Evolutionary conservation across 2,329 filamentous ascomycete genomes (phyloP).

Genomic region (Huntiella decipiens): DNA sequence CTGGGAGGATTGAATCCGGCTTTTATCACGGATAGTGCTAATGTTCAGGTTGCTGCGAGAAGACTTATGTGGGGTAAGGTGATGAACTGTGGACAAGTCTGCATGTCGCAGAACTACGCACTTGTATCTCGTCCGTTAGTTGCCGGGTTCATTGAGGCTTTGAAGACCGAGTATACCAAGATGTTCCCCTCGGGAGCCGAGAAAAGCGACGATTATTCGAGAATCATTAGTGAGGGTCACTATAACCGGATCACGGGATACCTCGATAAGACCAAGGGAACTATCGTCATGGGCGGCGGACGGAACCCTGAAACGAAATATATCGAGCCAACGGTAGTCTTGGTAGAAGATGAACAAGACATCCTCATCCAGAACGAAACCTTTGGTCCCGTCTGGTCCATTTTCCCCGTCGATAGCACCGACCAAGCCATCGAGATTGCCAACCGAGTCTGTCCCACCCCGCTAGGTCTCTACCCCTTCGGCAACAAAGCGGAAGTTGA

Average conservation of each 20-base stretch:
- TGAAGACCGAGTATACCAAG: constrained; percentile 50
- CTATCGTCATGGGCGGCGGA: constrained; percentile 71
- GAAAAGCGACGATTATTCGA: constrained; percentile 56
- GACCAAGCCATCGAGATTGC: constrained; percentile 71
- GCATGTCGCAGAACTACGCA: constrained; percentile 82
- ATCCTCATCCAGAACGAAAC: constrained; percentile 65
- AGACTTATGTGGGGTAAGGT: constrained; percentile 80
- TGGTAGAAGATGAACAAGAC: constrained; percentile 57
- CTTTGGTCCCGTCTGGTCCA: constrained; percentile 81
- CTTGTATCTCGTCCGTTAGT: constrained; percentile 61
- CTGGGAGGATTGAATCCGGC: constrained; percentile 84
- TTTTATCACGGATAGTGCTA: constrained; percentile 68
- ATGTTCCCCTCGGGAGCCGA: constrained; percentile 74
- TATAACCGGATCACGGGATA: constrained; percentile 76
- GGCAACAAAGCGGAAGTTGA: constrained; percentile 61
- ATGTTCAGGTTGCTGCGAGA: constrained; percentile 62
- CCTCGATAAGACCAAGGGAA: constrained; percentile 67
- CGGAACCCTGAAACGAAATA: constrained; percentile 64
- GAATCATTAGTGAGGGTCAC: constrained; percentile 62
- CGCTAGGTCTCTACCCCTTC: constrained; percentile 70
- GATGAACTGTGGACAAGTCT: constrained; percentile 75
- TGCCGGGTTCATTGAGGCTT: constrained; percentile 50
- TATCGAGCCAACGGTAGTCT: constrained; percentile 86
- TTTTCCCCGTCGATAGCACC: constrained; percentile 60
- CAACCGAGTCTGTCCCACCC: constrained; percentile 65